A percentile compares a stretch with the other conserved stretches of the same genome.
These are phyloP conservation scores for Hondaea fermentalgiana DNA, from an alignment of 108 stramenopile genomes.

Conservation along the genomic window DNA sequence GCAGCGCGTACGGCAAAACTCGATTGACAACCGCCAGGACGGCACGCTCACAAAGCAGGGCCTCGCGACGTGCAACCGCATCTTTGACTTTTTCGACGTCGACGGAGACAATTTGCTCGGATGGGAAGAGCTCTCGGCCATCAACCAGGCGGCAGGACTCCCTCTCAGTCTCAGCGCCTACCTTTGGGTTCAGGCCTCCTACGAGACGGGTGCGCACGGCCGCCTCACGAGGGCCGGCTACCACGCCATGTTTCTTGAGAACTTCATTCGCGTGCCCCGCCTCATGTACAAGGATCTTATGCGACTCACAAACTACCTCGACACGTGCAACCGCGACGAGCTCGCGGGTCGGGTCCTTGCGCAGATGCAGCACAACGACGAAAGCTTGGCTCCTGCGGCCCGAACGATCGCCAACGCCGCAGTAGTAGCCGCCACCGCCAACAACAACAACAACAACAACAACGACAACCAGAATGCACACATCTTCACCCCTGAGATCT, in stretches of 20 bases:
- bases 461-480: not conserved
- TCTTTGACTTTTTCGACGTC: not conserved
- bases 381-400: not conserved
- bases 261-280: slow-evolving; percentile 10
- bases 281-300: slow-evolving; percentile 17
- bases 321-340: not conserved
- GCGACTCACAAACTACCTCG: not conserved
- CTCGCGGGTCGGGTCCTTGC: not conserved
- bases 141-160: slow-evolving; percentile 5
- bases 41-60: not conserved
- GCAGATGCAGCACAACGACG: not conserved
- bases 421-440: not conserved
- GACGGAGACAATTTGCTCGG: not conserved
- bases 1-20: not conserved
- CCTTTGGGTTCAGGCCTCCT: not conserved
- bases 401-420: no score
- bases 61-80: not conserved
- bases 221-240: not conserved
- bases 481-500: not conserved
- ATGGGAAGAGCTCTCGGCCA: slow-evolving; percentile 11
- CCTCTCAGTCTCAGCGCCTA: slow-evolving; percentile 10
- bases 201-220: not conserved
- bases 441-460: not conserved
- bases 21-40: not conserved
- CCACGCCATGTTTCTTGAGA: not conserved